phyloP scores from a whole-genome alignment of 2,329 filamentous ascomycete genomes.

The Cordyceps pruinosa region DNA sequence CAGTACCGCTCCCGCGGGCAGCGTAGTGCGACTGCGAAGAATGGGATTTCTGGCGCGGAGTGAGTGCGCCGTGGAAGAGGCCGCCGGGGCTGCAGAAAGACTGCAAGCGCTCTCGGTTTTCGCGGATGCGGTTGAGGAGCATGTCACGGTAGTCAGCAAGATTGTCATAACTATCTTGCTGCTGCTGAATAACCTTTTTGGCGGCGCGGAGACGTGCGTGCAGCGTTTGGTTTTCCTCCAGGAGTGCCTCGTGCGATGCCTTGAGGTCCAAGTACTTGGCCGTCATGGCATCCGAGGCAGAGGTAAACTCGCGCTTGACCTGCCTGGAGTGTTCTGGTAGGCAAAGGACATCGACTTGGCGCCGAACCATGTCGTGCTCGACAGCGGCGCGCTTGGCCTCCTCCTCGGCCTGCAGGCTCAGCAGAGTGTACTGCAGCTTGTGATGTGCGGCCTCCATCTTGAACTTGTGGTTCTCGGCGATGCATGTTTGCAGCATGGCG shows the following conservation, averaged over 20 bases:
- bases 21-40: conserved; percentile 42
- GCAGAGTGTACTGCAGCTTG: conserved; percentile 81
- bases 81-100: conserved; percentile 69
- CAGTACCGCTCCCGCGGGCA: conserved; percentile 36
- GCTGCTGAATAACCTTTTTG: conserved; percentile 70
- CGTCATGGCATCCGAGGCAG: conserved; percentile 46
- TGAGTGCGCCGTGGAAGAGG: conserved; percentile 55
- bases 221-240: conserved; percentile 58
- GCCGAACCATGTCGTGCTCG: conserved; percentile 84
- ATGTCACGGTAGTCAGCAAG: conserved; percentile 71
- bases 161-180: conserved; percentile 63
- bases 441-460: conserved; percentile 85
- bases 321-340: conserved; percentile 63
- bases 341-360: conserved; percentile 79
- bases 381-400: conserved; percentile 81
- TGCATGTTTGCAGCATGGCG: conserved; percentile 45
- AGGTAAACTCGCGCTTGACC: conserved; percentile 46
- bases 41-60: conserved; percentile 45
- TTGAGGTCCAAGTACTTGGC: conserved; percentile 56
- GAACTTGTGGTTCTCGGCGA: conserved; percentile 51
- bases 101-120: conserved; percentile 83
- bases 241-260: conserved; percentile 56
- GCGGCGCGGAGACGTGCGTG: conserved; percentile 62
- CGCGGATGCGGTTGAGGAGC: conserved; percentile 75
- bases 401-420: conserved; percentile 77